Evolutionary conservation across 805 yeast species (phyloP).

Genomic region (Candida dajiaensis): DNA sequence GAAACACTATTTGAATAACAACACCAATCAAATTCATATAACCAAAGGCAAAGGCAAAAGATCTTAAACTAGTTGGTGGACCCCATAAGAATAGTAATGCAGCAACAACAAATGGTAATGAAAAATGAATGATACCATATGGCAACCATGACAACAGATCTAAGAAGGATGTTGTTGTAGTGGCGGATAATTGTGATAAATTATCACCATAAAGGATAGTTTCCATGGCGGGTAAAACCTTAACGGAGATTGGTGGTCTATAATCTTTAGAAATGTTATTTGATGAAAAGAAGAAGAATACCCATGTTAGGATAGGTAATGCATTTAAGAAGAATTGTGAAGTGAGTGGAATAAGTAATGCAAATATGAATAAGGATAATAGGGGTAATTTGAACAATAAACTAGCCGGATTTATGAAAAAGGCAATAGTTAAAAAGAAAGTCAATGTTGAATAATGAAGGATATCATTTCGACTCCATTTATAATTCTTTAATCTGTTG

Average conservation of each 20-base stretch:
- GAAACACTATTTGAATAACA: slow-evolving; percentile 71
- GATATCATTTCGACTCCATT: slow-evolving; percentile 43
- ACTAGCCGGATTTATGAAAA: slow-evolving; percentile 50
- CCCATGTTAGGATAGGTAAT: slow-evolving; percentile 81
- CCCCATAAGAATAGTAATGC: slow-evolving; percentile 75
- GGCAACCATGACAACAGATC: slow-evolving; percentile 96
- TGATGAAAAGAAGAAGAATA: slow-evolving; percentile 73
- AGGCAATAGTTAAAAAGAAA: slow-evolving; percentile 51
- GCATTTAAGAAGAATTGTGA: slow-evolving; percentile 82
- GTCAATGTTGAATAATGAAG: slow-evolving; percentile 45
- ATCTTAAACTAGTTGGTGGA: slow-evolving; percentile 80
- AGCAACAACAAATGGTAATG: slow-evolving; percentile 87
- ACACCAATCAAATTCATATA: slow-evolving; percentile 90
- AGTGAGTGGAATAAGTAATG: slow-evolving; percentile 65
- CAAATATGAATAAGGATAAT: slow-evolving; percentile 34
- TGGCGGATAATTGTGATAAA: slow-evolving; percentile 75
- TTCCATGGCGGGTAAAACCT: slow-evolving; percentile 86
- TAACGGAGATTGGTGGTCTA: slow-evolving; percentile 87
- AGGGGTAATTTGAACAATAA: slow-evolving; percentile 31
- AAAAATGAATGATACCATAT: slow-evolving; percentile 85
- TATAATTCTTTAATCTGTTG: slow-evolving; percentile 34
- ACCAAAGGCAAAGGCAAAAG: slow-evolving; percentile 91
- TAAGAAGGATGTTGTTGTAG: slow-evolving; percentile 53
- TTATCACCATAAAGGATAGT: slow-evolving; percentile 90
- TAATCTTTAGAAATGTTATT: slow-evolving; percentile 64